Evolutionary conservation across 768 basidiomycete genomes (phyloP).

Genomic region (Leccinum subtestaceum): DNA sequence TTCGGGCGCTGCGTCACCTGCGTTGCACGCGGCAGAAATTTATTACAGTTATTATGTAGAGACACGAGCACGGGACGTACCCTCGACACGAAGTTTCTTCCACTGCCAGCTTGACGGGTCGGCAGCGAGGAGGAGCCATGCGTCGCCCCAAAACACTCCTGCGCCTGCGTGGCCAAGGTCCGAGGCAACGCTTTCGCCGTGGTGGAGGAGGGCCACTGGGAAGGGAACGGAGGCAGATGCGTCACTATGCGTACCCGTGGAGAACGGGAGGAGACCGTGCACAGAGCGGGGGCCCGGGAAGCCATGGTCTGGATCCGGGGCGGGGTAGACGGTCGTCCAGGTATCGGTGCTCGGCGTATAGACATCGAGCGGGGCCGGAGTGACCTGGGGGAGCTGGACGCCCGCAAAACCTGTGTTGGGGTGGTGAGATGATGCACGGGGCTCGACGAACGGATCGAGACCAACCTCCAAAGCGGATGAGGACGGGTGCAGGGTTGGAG

Average conservation of each 20-base stretch:
- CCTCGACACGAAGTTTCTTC: constrained; percentile 23
- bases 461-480: constrained; percentile 39
- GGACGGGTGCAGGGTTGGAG: constrained; percentile 17
- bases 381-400: constrained; percentile 31
- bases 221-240: background rate
- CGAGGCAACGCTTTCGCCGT: constrained; percentile 38
- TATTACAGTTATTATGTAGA: background rate
- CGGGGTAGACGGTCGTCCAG: constrained; percentile 27
- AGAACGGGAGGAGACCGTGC: constrained; percentile 33
- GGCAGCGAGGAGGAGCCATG: constrained; percentile 33
- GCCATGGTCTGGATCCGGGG: constrained; percentile 26
- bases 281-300: constrained; percentile 36
- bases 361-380: constrained; percentile 31
- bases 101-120: constrained; percentile 15
- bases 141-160: constrained; percentile 40
- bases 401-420: constrained; percentile 33
- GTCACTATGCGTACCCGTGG: background rate
- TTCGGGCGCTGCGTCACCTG: constrained; percentile 20
- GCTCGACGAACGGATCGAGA: background rate
- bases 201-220: constrained; percentile 31
- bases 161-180: constrained; percentile 39
- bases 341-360: constrained; percentile 27
- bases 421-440: rapidly evolving
- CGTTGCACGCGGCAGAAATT: background rate
- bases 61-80: background rate